phyloP scores from a whole-genome alignment of 805 yeast species.

The Saccharomycopsis oosterbeekiorum region DNA sequence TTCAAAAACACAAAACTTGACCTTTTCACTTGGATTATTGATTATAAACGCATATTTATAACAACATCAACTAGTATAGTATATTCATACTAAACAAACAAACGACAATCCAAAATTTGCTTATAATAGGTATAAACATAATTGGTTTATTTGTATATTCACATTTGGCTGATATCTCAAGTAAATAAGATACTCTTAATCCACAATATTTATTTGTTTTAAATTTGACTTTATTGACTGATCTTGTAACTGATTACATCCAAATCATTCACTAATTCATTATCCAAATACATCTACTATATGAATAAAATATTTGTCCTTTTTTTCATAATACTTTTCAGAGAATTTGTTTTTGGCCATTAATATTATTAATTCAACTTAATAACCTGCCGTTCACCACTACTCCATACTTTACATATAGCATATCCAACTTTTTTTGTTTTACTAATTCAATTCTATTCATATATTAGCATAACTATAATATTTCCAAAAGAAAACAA shows the following conservation, averaged over 20 bases:
- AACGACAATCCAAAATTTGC: no score
- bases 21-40: not conserved
- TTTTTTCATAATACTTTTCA: conserved; percentile 17
- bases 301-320: conserved; percentile 5
- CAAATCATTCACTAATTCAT: not conserved
- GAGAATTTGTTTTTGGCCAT: conserved; percentile 29
- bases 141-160: no score
- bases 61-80: no score
- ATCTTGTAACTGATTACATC: not conserved
- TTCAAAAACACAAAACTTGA: not conserved
- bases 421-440: not conserved
- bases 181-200: no score
- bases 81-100: no score
- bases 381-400: conserved; percentile 27
- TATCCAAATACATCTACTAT: not conserved
- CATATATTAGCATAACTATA: not conserved
- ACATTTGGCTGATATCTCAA: no score
- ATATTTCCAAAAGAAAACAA: not conserved
- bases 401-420: not conserved
- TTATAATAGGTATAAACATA: no score
- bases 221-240: not conserved
- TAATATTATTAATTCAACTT: conserved; percentile 33
- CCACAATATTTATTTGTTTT: not conserved
- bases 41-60: no score
- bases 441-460: not conserved